Evolutionary conservation across 2,329 filamentous ascomycete genomes (phyloP).

Genomic region (Arachnomyces sp.): DNA sequence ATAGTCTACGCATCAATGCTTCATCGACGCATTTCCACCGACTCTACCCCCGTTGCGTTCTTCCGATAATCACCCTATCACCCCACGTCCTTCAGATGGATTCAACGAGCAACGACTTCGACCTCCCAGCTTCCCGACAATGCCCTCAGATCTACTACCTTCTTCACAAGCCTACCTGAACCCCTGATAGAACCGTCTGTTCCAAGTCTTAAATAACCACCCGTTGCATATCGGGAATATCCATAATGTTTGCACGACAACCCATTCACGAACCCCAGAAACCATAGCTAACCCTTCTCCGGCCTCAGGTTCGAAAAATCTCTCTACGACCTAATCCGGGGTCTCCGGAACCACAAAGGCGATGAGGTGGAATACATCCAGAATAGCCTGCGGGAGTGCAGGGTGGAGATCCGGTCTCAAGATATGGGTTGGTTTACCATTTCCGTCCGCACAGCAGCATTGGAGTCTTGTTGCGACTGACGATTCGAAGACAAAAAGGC

Average conservation of each 20-base stretch:
- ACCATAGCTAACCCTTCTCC: background rate
- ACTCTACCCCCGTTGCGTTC: too few species aligned
- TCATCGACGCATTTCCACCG: too few species aligned
- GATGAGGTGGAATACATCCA: constrained; percentile 93
- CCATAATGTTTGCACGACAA: background rate
- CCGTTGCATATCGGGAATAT: background rate
- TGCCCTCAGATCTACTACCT: too few species aligned
- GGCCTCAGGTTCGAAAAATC: constrained; percentile 90
- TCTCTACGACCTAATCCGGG: constrained; percentile 95
- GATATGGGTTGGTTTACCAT: constrained; percentile 65
- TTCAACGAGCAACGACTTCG: too few species aligned
- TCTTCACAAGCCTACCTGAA: too few species aligned
- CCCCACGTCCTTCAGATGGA: too few species aligned
- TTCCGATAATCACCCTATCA: too few species aligned
- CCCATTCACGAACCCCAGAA: background rate
- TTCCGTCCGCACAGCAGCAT: constrained; percentile 4
- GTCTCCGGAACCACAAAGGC: constrained; percentile 89
- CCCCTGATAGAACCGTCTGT: too few species aligned
- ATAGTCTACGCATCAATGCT: too few species aligned
- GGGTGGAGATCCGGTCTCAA: constrained; percentile 79
- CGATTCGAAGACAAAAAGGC: constrained; percentile 71
- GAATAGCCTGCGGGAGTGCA: constrained; percentile 88
- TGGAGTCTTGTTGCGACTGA: constrained; percentile 7
- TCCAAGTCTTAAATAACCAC: too few species aligned
- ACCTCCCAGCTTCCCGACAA: too few species aligned